Conservation (phyloP, 179 eudicot genomes). For the Carnegiea gigantea region DNA sequence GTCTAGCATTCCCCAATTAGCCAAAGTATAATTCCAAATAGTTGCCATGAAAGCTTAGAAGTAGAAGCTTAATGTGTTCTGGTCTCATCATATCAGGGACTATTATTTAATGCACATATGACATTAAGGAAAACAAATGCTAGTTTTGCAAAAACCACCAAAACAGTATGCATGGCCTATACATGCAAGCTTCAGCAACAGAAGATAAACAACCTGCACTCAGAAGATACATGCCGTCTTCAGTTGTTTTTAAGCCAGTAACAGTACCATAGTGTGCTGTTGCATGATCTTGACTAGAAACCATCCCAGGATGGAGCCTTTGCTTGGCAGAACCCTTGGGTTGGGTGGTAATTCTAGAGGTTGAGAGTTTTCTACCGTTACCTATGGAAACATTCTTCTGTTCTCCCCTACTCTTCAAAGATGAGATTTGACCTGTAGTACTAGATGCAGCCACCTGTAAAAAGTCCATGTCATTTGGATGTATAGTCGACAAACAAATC, state of each 20-base stretch:
- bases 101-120: background rate
- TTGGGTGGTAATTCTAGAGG: slow-evolving; percentile 39
- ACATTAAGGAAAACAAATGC: background rate
- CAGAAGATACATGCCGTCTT: slow-evolving; percentile 89
- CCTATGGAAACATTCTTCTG: slow-evolving; percentile 49
- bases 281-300: slow-evolving; percentile 81
- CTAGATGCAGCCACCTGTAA: slow-evolving; percentile 49
- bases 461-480: background rate
- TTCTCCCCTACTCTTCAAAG: slow-evolving; percentile 44
- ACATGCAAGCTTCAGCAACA: background rate
- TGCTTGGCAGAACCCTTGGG: slow-evolving; percentile 55
- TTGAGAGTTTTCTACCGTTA: slow-evolving; percentile 46
- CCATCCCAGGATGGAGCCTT: slow-evolving; percentile 90
- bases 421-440: slow-evolving; percentile 44
- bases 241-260: slow-evolving; percentile 75
- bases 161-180: background rate
- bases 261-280: slow-evolving; percentile 97
- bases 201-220: slow-evolving; percentile 73
- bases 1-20: too few species aligned
- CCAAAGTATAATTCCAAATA: too few species aligned
- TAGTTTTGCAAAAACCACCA: background rate
- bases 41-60: too few species aligned
- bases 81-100: background rate
- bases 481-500: background rate
- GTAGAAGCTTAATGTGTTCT: background rate